phyloP scores from a whole-genome alignment of 2,329 filamentous ascomycete species.

The Bipolaris cookei region DNA sequence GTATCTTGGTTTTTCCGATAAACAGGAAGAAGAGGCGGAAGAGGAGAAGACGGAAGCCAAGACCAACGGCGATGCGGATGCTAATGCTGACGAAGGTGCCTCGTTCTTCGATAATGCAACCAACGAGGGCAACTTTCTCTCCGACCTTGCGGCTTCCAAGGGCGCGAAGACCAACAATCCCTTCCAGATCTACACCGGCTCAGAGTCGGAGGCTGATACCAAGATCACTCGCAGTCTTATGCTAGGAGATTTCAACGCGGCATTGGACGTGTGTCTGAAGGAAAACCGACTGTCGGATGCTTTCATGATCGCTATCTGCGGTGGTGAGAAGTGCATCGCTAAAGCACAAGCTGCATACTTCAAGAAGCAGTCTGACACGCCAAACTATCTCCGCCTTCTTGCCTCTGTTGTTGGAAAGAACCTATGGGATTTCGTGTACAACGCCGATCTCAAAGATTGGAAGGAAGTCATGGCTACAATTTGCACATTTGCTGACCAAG shows the following conservation, averaged over 20 bases:
- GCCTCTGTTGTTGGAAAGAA: constrained; percentile 95
- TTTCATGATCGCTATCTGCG: constrained; percentile 97
- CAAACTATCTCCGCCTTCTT: constrained; percentile 90
- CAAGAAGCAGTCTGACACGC: constrained; percentile 77
- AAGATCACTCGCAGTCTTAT: constrained; percentile 86
- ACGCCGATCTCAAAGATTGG: constrained; percentile 91
- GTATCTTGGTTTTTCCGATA: constrained; percentile 82
- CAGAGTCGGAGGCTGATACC: constrained; percentile 84
- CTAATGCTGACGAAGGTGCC: constrained; percentile 56
- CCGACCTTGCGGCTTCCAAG: constrained; percentile 83
- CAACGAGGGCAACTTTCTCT: constrained; percentile 81
- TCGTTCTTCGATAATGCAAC: constrained; percentile 79
- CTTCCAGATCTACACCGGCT: constrained; percentile 84
- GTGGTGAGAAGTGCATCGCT: constrained; percentile 89
- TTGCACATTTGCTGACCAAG: constrained; percentile 91
- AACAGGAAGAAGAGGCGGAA: constrained; percentile 46
- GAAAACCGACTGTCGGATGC: constrained; percentile 93
- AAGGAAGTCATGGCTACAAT: constrained; percentile 96
- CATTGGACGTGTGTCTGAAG: constrained; percentile 84
- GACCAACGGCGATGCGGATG: constrained; percentile 50
- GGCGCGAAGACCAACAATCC: constrained; percentile 92
- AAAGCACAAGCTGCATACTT: constrained; percentile 94
- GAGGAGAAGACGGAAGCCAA: constrained; percentile 46
- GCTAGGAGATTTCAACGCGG: constrained; percentile 87
- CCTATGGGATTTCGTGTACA: constrained; percentile 97